These are phyloP conservation scores for Gossypium thurberi DNA, from an alignment of 345 rosid genomes.

Conservation along the genomic window DNA sequence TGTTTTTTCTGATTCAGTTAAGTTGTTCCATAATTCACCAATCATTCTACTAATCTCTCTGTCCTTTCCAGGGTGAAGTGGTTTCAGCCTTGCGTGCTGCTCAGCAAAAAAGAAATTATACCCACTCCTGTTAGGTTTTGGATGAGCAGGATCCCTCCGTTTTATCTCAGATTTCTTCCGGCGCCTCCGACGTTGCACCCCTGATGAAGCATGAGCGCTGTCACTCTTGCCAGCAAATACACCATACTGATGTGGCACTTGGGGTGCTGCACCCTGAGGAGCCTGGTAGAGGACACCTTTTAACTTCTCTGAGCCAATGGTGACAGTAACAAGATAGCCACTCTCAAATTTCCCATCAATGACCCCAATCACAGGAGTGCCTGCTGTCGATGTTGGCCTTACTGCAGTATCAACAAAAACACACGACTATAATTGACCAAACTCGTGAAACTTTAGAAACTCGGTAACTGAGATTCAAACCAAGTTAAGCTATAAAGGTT, in stretches of 20 bases:
- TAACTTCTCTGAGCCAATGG: constrained; percentile 67
- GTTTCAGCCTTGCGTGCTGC: constrained; percentile 88
- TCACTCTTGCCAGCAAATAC: constrained; percentile 24
- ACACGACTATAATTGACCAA: not conserved
- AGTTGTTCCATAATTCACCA: constrained; percentile 86
- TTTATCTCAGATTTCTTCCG: constrained; percentile 84
- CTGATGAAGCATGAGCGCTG: constrained; percentile 21
- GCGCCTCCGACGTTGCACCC: constrained; percentile 66
- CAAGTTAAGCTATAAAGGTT: not conserved
- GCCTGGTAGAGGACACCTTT: constrained; percentile 77
- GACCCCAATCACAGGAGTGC: constrained; percentile 59
- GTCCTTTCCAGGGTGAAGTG: constrained; percentile 89
- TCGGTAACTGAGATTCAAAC: not conserved
- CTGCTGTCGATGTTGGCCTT: constrained; percentile 31
- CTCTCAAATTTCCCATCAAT: constrained; percentile 90
- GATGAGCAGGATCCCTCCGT: constrained; percentile 92
- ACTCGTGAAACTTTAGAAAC: not conserved
- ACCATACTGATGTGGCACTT: constrained; percentile 24
- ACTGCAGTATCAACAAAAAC: constrained; percentile 17
- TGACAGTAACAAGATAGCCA: constrained; percentile 84
- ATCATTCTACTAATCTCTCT: constrained; percentile 91
- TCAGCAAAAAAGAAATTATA: constrained; percentile 95
- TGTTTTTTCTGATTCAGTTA: constrained; percentile 49
- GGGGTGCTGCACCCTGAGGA: constrained; percentile 32
- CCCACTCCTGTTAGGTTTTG: constrained; percentile 88